Conservation (phyloP, 2,329 filamentous ascomycete species). For the Xylaria digitata region DNA sequence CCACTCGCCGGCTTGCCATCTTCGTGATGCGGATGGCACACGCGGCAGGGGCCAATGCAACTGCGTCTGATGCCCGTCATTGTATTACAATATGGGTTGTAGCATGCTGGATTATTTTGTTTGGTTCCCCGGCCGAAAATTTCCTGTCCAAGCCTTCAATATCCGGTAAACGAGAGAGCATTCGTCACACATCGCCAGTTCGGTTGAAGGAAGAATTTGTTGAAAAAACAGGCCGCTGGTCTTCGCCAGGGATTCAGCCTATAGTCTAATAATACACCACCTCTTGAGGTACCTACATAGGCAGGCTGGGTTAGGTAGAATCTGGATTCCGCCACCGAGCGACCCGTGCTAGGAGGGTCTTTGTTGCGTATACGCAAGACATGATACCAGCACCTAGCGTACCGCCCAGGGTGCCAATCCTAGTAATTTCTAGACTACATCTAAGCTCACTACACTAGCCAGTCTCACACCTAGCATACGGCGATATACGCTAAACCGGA, state of each 20-base stretch:
- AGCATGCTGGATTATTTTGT: background rate
- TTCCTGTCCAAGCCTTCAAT: slow-evolving; percentile 17
- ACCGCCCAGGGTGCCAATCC: slow-evolving; percentile 13
- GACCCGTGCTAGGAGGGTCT: background rate
- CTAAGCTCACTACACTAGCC: background rate
- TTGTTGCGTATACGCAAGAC: slow-evolving; percentile 7
- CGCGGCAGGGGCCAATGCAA: slow-evolving; percentile 31
- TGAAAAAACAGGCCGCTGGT: background rate
- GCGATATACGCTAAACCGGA: too few species aligned
- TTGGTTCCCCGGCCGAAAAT: background rate
- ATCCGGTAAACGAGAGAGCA: slow-evolving; percentile 32
- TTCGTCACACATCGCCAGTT: slow-evolving; percentile 5
- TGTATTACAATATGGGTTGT: slow-evolving; percentile 1
- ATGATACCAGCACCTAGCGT: slow-evolving; percentile 4
- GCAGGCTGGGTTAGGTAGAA: slow-evolving; percentile 19
- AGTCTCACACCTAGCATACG: too few species aligned
- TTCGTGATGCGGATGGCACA: slow-evolving; percentile 35
- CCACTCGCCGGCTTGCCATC: slow-evolving; percentile 35
- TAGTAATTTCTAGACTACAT: slow-evolving; percentile 7
- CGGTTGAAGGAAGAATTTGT: slow-evolving; percentile 4
- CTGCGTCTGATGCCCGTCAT: slow-evolving; percentile 26
- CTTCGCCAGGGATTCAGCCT: slow-evolving; percentile 27
- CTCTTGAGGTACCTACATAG: background rate
- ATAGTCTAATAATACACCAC: slow-evolving; percentile 22
- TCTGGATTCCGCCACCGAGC: slow-evolving; percentile 14